Base-by-base conservation (phyloP, 495 filamentous ascomycete species). In the Filosporella fistucella region DNA sequence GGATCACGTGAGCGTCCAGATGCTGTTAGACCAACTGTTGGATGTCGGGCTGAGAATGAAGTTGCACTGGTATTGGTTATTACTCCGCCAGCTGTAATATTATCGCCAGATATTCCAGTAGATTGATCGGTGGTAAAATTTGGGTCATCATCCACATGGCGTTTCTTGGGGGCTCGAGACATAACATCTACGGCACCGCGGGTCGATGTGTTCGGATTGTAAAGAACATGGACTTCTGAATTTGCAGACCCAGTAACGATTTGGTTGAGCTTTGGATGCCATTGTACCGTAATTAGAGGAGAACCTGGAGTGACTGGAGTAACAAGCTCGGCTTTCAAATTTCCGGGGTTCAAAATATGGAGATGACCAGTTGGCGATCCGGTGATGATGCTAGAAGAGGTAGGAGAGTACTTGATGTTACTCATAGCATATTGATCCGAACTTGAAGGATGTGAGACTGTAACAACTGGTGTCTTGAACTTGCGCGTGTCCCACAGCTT, bases 401-500 rank as follows among this genome's bases (percentile, higher is more conserved):
- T 84, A 11, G 93, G 89, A 2, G 89, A 88, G 70, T 96, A 98
- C 38, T 78, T 75, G 61, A 98, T 96, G 55, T 88, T 91, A 36
- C 82, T 81, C 32, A 87, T 86, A 0, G 90, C 79, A 59, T 86
- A 93, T 54, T 90, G 82, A 50, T 77, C 77, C 3, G 89, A 90
- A 22, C 86, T 96, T 3, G 93, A 93, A 4, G 80, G 68, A 63
- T 93, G 86, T 2, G 84, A 64, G n/a, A 87, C 78, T 2, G 81
- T 85, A 25, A 80, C 86, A 14, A 98, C 74, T 5, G 93, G 89
- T 20, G 80, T 69, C 63, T 93, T 96, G 72, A 98, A 93, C 60
- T 96, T 98, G 39, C 93, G 81, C 3, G 85, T 96, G 66, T 98
- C 93, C 93, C 93, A 98, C 6, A 96, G 76, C 68, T 85, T 86